Evolutionary conservation across 257 asterid genomes (phyloP).

Genomic region (Nicotiana knightiana): DNA sequence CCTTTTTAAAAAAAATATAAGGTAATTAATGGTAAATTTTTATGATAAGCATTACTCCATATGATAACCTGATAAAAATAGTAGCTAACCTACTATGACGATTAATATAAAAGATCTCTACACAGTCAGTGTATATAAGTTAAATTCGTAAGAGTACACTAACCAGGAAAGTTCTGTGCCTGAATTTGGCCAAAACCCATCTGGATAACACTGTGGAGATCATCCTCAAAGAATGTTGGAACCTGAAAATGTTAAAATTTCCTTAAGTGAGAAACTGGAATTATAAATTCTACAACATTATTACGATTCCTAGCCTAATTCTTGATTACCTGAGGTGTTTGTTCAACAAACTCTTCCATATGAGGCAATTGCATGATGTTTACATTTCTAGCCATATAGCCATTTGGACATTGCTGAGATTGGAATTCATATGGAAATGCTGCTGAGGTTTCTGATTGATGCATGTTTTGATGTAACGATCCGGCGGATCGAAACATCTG

Average conservation of each 20-base stretch:
- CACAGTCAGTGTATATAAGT: background rate
- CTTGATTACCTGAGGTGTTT: slow-evolving; percentile 51
- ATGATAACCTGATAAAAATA: background rate
- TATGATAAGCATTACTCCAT: background rate
- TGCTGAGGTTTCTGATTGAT: slow-evolving; percentile 29
- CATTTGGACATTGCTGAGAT: slow-evolving; percentile 30
- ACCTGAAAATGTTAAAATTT: slow-evolving; percentile 27
- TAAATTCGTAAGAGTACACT: slow-evolving; percentile 13
- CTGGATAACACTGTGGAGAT: slow-evolving; percentile 72
- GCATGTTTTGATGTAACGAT: slow-evolving; percentile 34
- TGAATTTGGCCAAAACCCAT: slow-evolving; percentile 74
- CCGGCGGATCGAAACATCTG: slow-evolving; percentile 49
- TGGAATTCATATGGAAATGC: slow-evolving; percentile 37
- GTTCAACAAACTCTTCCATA: slow-evolving; percentile 35
- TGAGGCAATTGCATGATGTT: slow-evolving; percentile 17
- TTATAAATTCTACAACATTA: background rate
- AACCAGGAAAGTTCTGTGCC: slow-evolving; percentile 51
- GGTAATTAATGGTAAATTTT: background rate
- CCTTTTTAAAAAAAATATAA: no score
- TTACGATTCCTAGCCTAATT: background rate
- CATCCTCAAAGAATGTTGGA: slow-evolving; percentile 69
- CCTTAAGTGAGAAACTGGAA: background rate
- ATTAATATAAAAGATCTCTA: no score
- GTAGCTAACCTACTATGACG: background rate
- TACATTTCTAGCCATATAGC: background rate